Percentiles rank a stretch among this genome's conserved stretches.
These are phyloP conservation scores for Cyathus striatus DNA, from an alignment of 768 basidiomycete genomes.

Conservation along the genomic window DNA sequence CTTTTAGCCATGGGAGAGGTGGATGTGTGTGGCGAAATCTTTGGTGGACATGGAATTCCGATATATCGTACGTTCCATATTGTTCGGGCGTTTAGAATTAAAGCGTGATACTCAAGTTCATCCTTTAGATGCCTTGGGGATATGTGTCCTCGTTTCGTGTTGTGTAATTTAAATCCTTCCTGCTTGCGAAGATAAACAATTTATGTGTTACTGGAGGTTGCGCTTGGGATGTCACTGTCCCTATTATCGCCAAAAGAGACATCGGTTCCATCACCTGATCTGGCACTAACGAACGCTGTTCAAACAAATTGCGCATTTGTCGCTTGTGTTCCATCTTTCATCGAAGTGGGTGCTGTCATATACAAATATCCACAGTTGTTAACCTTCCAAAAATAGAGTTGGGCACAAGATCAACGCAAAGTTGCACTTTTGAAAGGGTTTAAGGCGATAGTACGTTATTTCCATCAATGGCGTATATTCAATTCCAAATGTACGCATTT, in stretches of 20 bases:
- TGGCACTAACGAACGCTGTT: background rate
- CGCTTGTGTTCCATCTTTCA: background rate
- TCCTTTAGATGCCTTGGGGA: conserved; percentile 1
- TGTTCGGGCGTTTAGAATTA: background rate
- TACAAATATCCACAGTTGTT: background rate
- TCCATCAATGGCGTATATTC: background rate
- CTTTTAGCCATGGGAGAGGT: background rate
- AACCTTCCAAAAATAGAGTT: background rate
- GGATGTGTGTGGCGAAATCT: background rate
- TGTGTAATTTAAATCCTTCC: background rate
- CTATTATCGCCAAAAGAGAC: background rate
- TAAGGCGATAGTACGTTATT: background rate
- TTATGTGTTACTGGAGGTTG: background rate
- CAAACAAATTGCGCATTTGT: background rate
- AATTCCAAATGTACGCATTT: background rate
- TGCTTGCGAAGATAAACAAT: background rate
- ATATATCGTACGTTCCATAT: background rate
- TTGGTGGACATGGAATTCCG: background rate
- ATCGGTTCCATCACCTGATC: background rate
- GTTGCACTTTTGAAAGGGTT: background rate
- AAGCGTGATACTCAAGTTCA: background rate
- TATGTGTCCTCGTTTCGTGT: background rate
- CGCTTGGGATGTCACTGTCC: background rate
- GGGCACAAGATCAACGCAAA: background rate
- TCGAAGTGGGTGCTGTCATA: background rate